Base-by-base conservation (phyloP, 108 stramenopile genomes). In the Conticribra weissflogii region DNA sequence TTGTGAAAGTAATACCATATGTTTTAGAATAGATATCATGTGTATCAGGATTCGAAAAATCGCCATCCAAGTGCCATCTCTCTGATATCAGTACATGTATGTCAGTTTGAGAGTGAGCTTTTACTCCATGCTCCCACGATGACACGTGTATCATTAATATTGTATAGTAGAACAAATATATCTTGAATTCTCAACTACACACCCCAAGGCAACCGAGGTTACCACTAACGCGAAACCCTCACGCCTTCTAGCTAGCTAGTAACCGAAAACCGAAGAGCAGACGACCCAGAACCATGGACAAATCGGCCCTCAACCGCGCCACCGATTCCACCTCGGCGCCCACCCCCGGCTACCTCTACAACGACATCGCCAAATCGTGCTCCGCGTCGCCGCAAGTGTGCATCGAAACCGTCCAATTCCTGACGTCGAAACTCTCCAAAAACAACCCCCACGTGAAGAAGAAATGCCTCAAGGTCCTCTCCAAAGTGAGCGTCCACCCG, bases 311-410 rank as follows among this genome's bases (percentile, higher is more conserved):
- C 18, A 70, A 79, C 32, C 89, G 94, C 9, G 97, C 97, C 24
- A 96, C 94, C 59, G 90, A 96, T 53, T 55, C 81, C 48, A 88
- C 96, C 72, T 86, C 93, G 41, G 83, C 90, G 28, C 98, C 97
- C 18, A 98, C 97, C 14, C 98, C 98, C 0, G 98, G 97, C 18
- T 99, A 99, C 82, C 83, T 99, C 83, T 97, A 97, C 81, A 82
- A 86, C 23, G 98, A 99, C 72, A 97, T 99, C 56, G 92, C 95
- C 71, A 92, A 93, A 71, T 90, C 94, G 17, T 78, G 88, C 24
- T 79, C 86, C 24, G 82, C 88, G n/a, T n/a, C n/a, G 54, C 91
- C 90, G 56, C 81, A 86, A 47, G 85, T 76, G 1, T 92, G 87
- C 69, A 30, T 63, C 19, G 93, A 97, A 61, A 84, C 97, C 41